Base-by-base conservation (phyloP, 2,329 filamentous ascomycete species). In the Fusarium marasasianum region DNA sequence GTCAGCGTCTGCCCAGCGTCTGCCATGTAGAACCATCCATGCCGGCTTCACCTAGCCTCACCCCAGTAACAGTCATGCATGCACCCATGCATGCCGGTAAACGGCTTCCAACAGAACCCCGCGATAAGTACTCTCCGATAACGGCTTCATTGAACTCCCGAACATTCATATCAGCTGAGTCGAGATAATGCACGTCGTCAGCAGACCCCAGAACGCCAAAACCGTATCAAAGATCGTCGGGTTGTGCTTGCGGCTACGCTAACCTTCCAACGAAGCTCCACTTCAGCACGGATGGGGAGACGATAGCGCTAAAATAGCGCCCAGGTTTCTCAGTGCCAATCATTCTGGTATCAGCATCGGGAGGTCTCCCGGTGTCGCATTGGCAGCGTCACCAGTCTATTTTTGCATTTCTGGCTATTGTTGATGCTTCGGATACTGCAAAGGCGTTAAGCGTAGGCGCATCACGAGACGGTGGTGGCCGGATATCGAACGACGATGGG, bases 241-340 rank as follows among this genome's bases (percentile, higher is more conserved):
- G 37, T 38, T 35, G 18, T 7, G 10, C 38, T 45, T 50, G 60
- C 55, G 65, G 65, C 50, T 69, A 64, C 57, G 65, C 66, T 69
- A 69, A 64, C 66, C 48, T 43, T 11, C 37, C 14, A 17, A 7
- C 12, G 1, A 11, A 4, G 13, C n/a, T 20, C 33, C n/a, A 35
- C n/a, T 6, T 45, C 11, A 54, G 41, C 40, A 63, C 31, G 35
- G 38, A n/a, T 63, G 51, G 31, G 45, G 41, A 43, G 24, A 35
- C 14, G 15, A 40, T n/a, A 33, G 33, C 43, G 40, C 64, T 50
- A 31, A 31, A 15, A 24, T 31, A 33, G 37, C 43, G 40, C 13
- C 9, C 24, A 31, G n/a, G 4, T n/a, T 15, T 37, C 31, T 15
- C 48, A 24, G n/a, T 11, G 10, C 29, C 41, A 41, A 69, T 51